Evolutionary conservation across 2,329 filamentous ascomycete species (phyloP), one percentile per base, ranked within the genome.

Genomic region (Hymenoscyphus albidus): DNA sequence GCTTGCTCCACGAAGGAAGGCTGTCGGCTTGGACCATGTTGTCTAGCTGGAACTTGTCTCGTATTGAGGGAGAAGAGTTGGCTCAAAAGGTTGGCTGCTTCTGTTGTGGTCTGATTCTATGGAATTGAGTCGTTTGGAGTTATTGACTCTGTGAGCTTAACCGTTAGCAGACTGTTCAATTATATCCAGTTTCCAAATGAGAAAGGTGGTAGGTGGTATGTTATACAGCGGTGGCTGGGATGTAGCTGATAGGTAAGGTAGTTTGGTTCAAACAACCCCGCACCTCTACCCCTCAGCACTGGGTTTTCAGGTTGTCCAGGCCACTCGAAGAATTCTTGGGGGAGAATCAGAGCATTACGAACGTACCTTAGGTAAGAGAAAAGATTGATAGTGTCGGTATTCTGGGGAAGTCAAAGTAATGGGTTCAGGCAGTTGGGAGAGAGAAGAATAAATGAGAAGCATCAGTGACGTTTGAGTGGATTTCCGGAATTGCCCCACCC

Each of bases 1-100:
- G 92, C 77, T 91, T 86, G 77, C 90, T 85, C 94, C 95, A 99
- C 76, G 92, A 88, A 73, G 88, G 83, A 72, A 97, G 89, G 69
- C 39, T 48, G 18, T 54, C 59, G 27, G 59, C 59, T 82, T 96
- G 93, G 72, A 91, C 85, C 87, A 96, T 88, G 71, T 72, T 81
- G 76, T 61, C 48, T 35, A 14, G 14, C 54, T 54, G 42, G 58
- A 22, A 54, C 7, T 38, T 27, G 40, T 61, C 31, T 22, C 9
- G 44, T 13, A 54, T 5, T 3, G 48, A 54, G 35, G 35, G n/a
- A 42, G 58, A 63, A 63, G 65, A 66, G 68, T 65, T 66, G 58
- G 16, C 40, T 62, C n/a, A 27, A 51, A 22, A 32, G 38, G 54
- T 48, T 61, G 35, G 39, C 65, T 67, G 62, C 59, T 67, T 69